Base-by-base conservation (phyloP, 148 eudicot species). In the Chenopodium album region DNA sequence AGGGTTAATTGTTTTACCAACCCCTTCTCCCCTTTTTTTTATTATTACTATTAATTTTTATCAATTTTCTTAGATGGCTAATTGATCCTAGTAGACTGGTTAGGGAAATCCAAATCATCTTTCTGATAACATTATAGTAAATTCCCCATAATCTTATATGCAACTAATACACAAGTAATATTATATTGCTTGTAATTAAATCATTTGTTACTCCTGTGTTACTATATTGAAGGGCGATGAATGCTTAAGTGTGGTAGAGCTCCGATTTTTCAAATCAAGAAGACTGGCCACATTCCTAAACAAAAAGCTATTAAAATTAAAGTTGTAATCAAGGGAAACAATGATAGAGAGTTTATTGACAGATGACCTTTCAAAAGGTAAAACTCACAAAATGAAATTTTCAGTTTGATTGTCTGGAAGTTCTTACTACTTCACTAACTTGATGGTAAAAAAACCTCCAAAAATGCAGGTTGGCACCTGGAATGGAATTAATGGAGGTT, bases 391-490 rank as follows among this genome's bases (percentile, higher is more conserved):
- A 4, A 29, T 4, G 17, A 23, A 50, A 60, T 10, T 7, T 14
- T 71, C 26, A 20, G 46, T 52, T 41, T 31, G 32, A 31, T 31
- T 31, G 32, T 31, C 32, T 16, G 26, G 63, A 74, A 28, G 34
- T 34, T 12, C n/a, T n/a, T 73, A 52, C 52, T 47, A n/a, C 23
- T 71, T 83, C 73, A 16, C 32, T 31, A 31, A 31, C 32, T 23
- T 76, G 47, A 31, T 63, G 50, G 70, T 52, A 23, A 22, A 74
- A 29, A 78, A 34, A 2, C 32, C 32, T 1, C 32, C 32, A 1
- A 31, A 31, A 31, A 31, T 84, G 85, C 87, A 95, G 99, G 92
- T 93, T 92, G 84, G 82, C 85, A 41, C 97, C 99, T 20, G 92
- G 85, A 82, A 67, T 83, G 73, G 78, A 87, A 62, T 88, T 95